Percentiles rank a stretch among this genome's conserved stretches.
Conservation (phyloP, 352 stramenopile genomes). For the Phytophthora kernoviae region DNA sequence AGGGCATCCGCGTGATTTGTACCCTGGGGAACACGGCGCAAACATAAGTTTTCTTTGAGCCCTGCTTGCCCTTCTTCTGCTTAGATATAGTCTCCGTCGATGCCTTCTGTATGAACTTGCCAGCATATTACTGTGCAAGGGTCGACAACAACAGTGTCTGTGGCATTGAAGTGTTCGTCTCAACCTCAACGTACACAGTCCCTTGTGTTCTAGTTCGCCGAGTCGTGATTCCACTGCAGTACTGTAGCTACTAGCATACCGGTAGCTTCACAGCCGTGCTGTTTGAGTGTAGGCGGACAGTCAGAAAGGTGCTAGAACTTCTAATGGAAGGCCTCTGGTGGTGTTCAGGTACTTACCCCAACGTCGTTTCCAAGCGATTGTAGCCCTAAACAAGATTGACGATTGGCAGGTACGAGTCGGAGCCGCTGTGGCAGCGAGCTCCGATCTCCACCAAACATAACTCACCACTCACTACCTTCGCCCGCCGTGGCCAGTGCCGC, state of each 20-base stretch:
- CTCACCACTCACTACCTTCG: conserved; percentile 80
- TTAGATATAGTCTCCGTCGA: conserved; percentile 54
- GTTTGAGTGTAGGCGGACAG: conserved; percentile 66
- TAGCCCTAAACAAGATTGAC: conserved; percentile 89
- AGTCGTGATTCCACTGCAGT: conserved; percentile 85
- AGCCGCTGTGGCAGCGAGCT: conserved; percentile 93
- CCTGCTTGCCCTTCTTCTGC: conserved; percentile 35
- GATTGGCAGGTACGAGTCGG: conserved; percentile 93
- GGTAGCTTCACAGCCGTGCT: conserved; percentile 91
- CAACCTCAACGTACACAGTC: conserved; percentile 58
- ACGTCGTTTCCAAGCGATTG: conserved; percentile 91
- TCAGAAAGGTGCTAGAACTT: conserved; percentile 32
- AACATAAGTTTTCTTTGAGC: conserved; percentile 44
- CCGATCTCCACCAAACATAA: conserved; percentile 96
- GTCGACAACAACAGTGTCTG: conserved; percentile 87
- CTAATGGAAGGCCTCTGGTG: conserved; percentile 68
- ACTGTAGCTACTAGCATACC: conserved; percentile 90
- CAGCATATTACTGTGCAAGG: conserved; percentile 96
- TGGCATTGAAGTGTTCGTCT: conserved; percentile 13
- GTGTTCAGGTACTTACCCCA: conserved; percentile 88
- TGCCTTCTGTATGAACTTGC: conserved; percentile 55
- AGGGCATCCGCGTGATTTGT: conserved; percentile 92
- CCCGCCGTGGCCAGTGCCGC: conserved; percentile 84
- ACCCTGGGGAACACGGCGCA: conserved; percentile 90
- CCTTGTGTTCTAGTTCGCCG: conserved; percentile 79